phyloP scores from a whole-genome alignment of 106 monocot genomes.

The Phalaenopsis aphrodite region DNA sequence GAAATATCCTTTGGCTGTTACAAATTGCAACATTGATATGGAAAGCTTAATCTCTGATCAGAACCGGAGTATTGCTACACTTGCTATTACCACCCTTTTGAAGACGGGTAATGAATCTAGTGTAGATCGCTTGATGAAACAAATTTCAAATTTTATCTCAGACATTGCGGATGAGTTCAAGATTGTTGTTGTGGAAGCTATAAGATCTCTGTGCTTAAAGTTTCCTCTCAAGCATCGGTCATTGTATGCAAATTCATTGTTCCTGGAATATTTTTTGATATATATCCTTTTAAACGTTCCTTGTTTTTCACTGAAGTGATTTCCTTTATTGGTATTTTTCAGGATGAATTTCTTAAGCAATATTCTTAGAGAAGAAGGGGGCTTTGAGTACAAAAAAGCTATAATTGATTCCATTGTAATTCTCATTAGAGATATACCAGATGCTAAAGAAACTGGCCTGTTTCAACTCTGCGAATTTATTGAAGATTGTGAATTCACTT shows the following conservation, averaged over 20 bases:
- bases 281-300: not conserved
- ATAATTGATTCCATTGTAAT: slow-evolving; percentile 98
- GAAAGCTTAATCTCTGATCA: slow-evolving; percentile 98
- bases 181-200: slow-evolving; percentile 98
- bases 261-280: not conserved
- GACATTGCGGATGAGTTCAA: slow-evolving; percentile 99
- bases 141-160: slow-evolving; percentile 98
- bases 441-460: slow-evolving; percentile 94
- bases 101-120: slow-evolving; percentile 99
- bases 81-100: slow-evolving; percentile 94
- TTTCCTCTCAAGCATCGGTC: slow-evolving; percentile 97
- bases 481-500: slow-evolving; percentile 99
- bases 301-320: not conserved
- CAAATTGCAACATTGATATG: slow-evolving; percentile 98
- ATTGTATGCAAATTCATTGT: slow-evolving; percentile 42
- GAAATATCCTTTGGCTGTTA: slow-evolving; percentile 94
- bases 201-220: slow-evolving; percentile 91
- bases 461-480: slow-evolving; percentile 99
- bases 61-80: slow-evolving; percentile 99
- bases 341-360: slow-evolving; percentile 99
- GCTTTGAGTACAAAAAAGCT: slow-evolving; percentile 97
- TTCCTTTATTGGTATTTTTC: slow-evolving; percentile 9
- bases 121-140: slow-evolving; percentile 97
- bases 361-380: slow-evolving; percentile 97
- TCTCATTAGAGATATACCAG: slow-evolving; percentile 96